These are phyloP conservation scores for Eucalyptus cloeziana DNA, from an alignment of 345 rosid species.

Conservation along the genomic window DNA sequence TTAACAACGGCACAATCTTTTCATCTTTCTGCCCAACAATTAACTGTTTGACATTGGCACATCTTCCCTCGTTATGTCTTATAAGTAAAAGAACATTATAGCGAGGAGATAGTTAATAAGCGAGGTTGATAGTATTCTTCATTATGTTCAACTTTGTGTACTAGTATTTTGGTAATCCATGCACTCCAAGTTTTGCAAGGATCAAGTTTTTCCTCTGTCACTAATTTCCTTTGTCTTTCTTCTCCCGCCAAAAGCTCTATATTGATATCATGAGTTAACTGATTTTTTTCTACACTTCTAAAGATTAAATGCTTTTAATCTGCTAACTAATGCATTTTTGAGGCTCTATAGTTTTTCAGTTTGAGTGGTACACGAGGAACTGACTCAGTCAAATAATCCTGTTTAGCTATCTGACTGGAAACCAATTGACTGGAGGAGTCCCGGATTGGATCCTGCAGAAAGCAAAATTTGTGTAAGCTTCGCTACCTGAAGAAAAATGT, in stretches of 20 bases:
- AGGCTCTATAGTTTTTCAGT: neutral
- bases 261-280: neutral
- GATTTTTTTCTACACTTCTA: too few species aligned
- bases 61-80: neutral
- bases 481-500: neutral
- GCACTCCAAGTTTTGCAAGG: neutral
- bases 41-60: neutral
- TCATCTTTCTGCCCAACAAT: neutral
- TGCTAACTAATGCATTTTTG: neutral
- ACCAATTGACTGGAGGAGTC: conserved; percentile 13
- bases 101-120: too few species aligned
- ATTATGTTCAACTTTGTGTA: neutral
- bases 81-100: too few species aligned
- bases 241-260: neutral
- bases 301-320: neutral
- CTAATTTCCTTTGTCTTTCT: neutral
- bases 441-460: conserved; percentile 9
- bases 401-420: conserved; percentile 19
- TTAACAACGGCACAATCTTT: neutral
- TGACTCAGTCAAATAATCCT: neutral
- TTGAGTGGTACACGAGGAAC: neutral
- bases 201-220: neutral
- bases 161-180: neutral
- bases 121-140: neutral
- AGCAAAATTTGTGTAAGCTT: neutral